Percentiles rank a stretch among this genome's conserved stretches.
These are phyloP conservation scores for Eustoma russellianum DNA, from an alignment of 257 asterid species.

Conservation along the genomic window DNA sequence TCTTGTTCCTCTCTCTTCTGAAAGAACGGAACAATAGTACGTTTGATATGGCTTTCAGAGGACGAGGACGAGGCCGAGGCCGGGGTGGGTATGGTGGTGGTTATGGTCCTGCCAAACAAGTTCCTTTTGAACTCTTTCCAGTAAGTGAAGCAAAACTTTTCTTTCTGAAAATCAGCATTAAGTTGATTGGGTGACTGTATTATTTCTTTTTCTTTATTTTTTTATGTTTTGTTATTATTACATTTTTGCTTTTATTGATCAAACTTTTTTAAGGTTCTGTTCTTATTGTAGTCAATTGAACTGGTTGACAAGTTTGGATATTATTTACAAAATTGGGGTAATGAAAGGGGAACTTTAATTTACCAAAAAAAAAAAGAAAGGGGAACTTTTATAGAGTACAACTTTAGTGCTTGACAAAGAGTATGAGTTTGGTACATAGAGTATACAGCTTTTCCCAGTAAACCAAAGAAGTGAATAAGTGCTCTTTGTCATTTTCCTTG, in stretches of 20 bases:
- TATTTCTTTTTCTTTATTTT: neutral
- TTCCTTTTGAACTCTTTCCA: slow-evolving; percentile 38
- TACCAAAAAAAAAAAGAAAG: too few species aligned
- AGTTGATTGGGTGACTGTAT: neutral
- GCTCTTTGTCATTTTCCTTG: neutral
- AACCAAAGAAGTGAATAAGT: too few species aligned
- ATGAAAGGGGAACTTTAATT: too few species aligned
- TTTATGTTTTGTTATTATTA: neutral
- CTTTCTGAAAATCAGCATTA: neutral
- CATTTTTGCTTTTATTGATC: neutral
- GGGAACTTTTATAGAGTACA: too few species aligned
- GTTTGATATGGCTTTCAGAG: slow-evolving; percentile 33
- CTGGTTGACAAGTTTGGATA: neutral
- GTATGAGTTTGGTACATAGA: too few species aligned
- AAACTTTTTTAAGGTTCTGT: neutral
- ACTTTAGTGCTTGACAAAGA: too few species aligned
- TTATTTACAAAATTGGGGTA: too few species aligned
- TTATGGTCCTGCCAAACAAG: slow-evolving; percentile 22
- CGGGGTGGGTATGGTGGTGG: slow-evolving; percentile 25
- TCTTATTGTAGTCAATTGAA: neutral
- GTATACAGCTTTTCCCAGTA: too few species aligned
- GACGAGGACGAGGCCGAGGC: slow-evolving; percentile 44
- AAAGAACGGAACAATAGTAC: neutral
- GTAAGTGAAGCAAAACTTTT: slow-evolving; percentile 11
- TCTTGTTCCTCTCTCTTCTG: too few species aligned